These are phyloP conservation scores for Plenodomus biglobosus DNA, from an alignment of 2,329 filamentous ascomycete genomes.

Conservation along the genomic window DNA sequence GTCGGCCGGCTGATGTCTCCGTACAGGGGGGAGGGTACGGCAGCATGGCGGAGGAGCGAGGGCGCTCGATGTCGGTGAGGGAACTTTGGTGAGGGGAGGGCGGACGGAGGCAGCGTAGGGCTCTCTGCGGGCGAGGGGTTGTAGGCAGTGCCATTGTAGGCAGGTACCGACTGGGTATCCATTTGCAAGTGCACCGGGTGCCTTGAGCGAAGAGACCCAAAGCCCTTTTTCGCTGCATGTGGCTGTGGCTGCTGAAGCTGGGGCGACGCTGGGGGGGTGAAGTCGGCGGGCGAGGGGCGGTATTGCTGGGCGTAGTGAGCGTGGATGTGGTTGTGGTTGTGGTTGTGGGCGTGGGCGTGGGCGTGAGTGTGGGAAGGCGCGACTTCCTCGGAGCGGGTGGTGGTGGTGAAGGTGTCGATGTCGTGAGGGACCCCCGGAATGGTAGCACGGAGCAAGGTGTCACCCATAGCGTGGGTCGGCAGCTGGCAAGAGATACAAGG, in stretches of 20 bases:
- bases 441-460: slow-evolving; percentile 24
- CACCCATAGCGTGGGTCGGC: slow-evolving; percentile 30
- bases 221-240: slow-evolving; percentile 22
- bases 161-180: slow-evolving; percentile 26
- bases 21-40: slow-evolving; percentile 32
- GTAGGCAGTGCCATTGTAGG: slow-evolving; percentile 32
- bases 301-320: slow-evolving; percentile 10
- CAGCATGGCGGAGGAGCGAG: slow-evolving; percentile 43
- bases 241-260: slow-evolving; percentile 21
- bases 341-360: background rate
- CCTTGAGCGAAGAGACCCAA: slow-evolving; percentile 23
- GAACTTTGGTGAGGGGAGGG: slow-evolving; percentile 47
- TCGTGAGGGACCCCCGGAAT: slow-evolving; percentile 13
- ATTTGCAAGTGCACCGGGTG: slow-evolving; percentile 36
- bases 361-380: slow-evolving; percentile 7
- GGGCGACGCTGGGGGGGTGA: slow-evolving; percentile 40
- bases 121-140: slow-evolving; percentile 35
- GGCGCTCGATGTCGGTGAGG: slow-evolving; percentile 47
- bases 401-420: slow-evolving; percentile 6
- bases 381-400: slow-evolving; percentile 14
- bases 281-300: slow-evolving; percentile 27
- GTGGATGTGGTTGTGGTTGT: too few relatives aligned
- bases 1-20: slow-evolving; percentile 22
- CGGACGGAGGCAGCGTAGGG: slow-evolving; percentile 29
- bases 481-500: slow-evolving; percentile 7